Base-by-base conservation (phyloP, 371 early-diverging fungal species). In the Cladochytrium tenue region DNA sequence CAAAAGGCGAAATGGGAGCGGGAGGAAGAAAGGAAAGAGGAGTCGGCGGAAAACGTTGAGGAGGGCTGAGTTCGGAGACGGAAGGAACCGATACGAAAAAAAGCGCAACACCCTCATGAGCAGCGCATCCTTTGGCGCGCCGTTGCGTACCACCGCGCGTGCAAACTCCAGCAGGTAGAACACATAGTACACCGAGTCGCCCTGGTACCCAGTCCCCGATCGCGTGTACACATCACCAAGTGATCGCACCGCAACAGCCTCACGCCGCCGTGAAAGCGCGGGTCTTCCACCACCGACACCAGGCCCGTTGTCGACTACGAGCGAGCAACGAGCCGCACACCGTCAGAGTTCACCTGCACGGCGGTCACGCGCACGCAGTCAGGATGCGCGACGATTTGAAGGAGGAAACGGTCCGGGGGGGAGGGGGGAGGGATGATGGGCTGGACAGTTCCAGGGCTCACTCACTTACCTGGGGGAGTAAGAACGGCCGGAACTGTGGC, bases 231-330 rank as follows among this genome's bases (percentile, higher is more conserved):
- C 53, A 81, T 76, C 25, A 94, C 71, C 25, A 91, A 91, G 71
- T 94, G 92, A 27, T 93, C 93, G 65, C 88, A 85, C 58, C 93
- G 89, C 77, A 94, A 69, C 28, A 92, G 64, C 3, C 87, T 84
- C 28, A 90, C 72, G 15, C 80, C 72, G 52, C 82, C 69, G 56
- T 73, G 58, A 25, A 68, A 26, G 23, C 52, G 28, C n/a, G 70
- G 72, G 64, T 88, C 88, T 28, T 89, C 85, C 15, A 87, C 75
- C 2, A 89, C 87, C 10, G 84, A 79, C 17, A 93, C 74, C 86
- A 87, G 90, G 3, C 93, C 93, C 0, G 90, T 90, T 50, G 75
- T 68, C 26, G 89, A 89, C 70, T 93, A 91, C 10, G 73, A 74
- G 31, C 88, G 81, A 35, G 83, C 85, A 25, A 90, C 72, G 53